Evolutionary conservation across 2,329 filamentous ascomycete species (phyloP), one percentile per base, ranked within the genome.

Genomic region (Beauveria asiatica): DNA sequence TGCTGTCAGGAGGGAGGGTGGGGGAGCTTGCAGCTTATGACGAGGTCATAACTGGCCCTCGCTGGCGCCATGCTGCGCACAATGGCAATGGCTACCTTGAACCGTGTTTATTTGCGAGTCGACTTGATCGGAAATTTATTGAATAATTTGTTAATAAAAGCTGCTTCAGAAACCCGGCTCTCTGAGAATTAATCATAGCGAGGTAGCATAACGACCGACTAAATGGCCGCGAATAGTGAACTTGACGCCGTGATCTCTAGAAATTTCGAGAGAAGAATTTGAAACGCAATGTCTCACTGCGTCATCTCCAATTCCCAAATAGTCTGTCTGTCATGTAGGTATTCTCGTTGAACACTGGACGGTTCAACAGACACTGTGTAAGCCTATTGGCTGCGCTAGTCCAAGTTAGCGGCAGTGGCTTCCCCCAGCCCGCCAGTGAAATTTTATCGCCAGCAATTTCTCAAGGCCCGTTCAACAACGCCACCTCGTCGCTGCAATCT

Each of bases 371-470:
- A 13, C 51, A 48, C 23, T 60, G 52, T 60, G 52, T 60, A 60
- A 60, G 58, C 45, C 58, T 23, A 60, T 60, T 56, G 52, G 58
- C 52, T 50, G 52, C 58, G 52, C 58, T 59, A 46, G 39, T n/a
- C n/a, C n/a, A n/a, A n/a, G n/a, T 10, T 46, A 52, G 39, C 57
- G 46, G 45, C 39, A 23, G 33, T n/a, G 46, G 46, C 56, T 37
- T 37, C 19, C 42, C n/a, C 56, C 23, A 59, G 9, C 57, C 48
- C 37, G 44, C 45, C 30, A 30, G 54, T 17, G 25, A 60, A 56
- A 49, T 56, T 56, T 60, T 45, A 45, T 54, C 50, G 21, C 25
- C 30, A 37, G 23, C 56, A 21, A 33, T 37, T 44, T 27, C 37
- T 57, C n/a, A 5, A 57, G 16, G 33, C 33, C 44, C 23, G 33